A percentile compares a stretch with the other conserved stretches of the same genome.
phyloP scores from a whole-genome alignment of 805 yeast species.

The Jamesozyma hellenica region DNA sequence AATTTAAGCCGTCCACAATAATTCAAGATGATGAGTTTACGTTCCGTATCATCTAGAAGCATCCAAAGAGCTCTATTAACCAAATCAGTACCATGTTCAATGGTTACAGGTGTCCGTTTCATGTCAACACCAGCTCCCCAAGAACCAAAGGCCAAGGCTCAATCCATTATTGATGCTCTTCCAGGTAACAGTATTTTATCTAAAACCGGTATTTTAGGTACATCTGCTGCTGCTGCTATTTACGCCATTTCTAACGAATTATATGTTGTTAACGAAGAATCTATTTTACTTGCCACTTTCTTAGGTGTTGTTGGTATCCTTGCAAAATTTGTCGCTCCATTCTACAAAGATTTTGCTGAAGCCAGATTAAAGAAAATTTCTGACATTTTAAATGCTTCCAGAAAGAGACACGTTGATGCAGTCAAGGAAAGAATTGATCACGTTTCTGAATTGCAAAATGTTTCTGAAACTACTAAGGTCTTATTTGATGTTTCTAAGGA shows the following conservation, averaged over 20 bases:
- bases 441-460: conserved; percentile 83
- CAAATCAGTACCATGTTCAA: conserved; percentile 17
- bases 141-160: conserved; percentile 88
- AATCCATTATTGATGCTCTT: conserved; percentile 77
- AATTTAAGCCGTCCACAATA: too few species aligned
- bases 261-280: conserved; percentile 88
- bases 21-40: conserved; percentile 19
- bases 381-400: conserved; percentile 74
- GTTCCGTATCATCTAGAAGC: conserved; percentile 22
- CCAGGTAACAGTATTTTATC: conserved; percentile 85
- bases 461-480: conserved; percentile 81
- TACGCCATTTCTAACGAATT: conserved; percentile 92
- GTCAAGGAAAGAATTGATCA: conserved; percentile 85
- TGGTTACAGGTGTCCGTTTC: conserved; percentile 41
- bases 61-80: conserved; percentile 18
- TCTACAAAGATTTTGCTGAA: conserved; percentile 89
- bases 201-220: conserved; percentile 92
- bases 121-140: conserved; percentile 58
- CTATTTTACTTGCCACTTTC: conserved; percentile 75
- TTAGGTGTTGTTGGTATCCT: conserved; percentile 62
- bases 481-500: conserved; percentile 92
- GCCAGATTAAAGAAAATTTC: conserved; percentile 73
- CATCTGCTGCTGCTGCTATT: conserved; percentile 86
- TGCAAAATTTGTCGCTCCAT: conserved; percentile 86
- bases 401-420: conserved; percentile 83